Evolutionary conservation across 805 yeast species (phyloP).

Genomic region (Brettanomyces anomalus): DNA sequence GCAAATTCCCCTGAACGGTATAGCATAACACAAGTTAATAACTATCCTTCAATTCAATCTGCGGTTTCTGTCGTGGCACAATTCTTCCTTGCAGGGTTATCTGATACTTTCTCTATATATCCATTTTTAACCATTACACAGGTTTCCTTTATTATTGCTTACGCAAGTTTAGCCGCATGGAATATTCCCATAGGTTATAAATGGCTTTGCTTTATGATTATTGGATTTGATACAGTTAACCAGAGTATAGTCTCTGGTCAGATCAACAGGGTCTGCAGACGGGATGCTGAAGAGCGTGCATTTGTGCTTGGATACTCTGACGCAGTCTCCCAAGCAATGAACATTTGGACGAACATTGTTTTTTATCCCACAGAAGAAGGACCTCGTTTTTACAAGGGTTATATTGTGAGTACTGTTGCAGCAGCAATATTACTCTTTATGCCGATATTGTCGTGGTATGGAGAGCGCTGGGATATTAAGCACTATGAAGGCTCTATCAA

Average conservation of each 20-base stretch:
- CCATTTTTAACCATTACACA: slow-evolving; percentile 28
- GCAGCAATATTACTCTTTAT: slow-evolving; percentile 28
- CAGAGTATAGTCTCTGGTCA: slow-evolving; percentile 35
- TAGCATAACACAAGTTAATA: slow-evolving; percentile 26
- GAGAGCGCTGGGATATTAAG: slow-evolving; percentile 23
- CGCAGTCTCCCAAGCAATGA: slow-evolving; percentile 33
- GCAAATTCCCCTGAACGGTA: slow-evolving; percentile 1
- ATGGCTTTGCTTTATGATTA: slow-evolving; percentile 30
- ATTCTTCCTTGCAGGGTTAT: slow-evolving; percentile 29
- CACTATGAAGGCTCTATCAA: not conserved
- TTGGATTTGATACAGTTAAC: slow-evolving; percentile 27
- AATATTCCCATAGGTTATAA: slow-evolving; percentile 30
- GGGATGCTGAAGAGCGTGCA: slow-evolving; percentile 57
- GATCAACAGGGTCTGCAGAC: slow-evolving; percentile 31
- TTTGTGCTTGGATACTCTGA: slow-evolving; percentile 38
- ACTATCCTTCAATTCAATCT: slow-evolving; percentile 33
- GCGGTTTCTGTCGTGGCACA: slow-evolving; percentile 34
- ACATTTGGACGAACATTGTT: slow-evolving; percentile 37
- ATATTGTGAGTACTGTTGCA: slow-evolving; percentile 27
- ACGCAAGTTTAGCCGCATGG: slow-evolving; percentile 33
- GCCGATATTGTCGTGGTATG: slow-evolving; percentile 22
- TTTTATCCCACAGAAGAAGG: slow-evolving; percentile 33
- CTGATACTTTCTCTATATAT: slow-evolving; percentile 29
- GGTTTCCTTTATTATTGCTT: slow-evolving; percentile 26
- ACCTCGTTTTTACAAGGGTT: slow-evolving; percentile 31